Conservation (phyloP, 164 flowering plant genomes). For the Nymphaea thermarum region DNA sequence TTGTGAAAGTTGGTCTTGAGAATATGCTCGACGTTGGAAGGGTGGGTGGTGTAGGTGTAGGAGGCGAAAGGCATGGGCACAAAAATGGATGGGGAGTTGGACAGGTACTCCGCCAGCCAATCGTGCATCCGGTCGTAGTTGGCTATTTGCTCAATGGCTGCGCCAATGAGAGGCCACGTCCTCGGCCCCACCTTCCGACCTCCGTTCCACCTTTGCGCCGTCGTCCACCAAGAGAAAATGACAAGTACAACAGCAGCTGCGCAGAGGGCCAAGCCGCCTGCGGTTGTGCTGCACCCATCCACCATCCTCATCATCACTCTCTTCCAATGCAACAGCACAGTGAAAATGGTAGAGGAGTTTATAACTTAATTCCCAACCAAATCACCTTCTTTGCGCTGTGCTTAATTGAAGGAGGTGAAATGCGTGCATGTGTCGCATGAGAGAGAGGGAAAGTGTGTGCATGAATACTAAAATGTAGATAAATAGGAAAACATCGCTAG, state of each 20-base stretch:
- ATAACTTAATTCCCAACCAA: neutral
- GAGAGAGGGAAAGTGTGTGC: too few relatives aligned
- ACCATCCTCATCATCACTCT: constrained; percentile 11
- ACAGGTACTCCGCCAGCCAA: constrained; percentile 63
- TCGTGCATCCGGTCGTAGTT: constrained; percentile 88
- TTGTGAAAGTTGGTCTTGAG: constrained; percentile 78
- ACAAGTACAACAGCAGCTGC: constrained; percentile 18
- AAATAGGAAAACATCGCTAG: too few relatives aligned
- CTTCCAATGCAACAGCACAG: neutral
- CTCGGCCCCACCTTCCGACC: constrained; percentile 56
- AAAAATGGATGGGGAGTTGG: constrained; percentile 42
- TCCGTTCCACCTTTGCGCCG: constrained; percentile 67
- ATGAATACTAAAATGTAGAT: too few relatives aligned
- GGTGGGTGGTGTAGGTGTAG: constrained; percentile 88
- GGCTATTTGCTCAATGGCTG: constrained; percentile 63
- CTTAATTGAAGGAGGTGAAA: too few relatives aligned
- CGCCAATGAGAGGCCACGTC: constrained; percentile 94
- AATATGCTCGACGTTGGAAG: constrained; percentile 77
- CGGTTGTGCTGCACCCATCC: constrained; percentile 5
- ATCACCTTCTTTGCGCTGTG: too few relatives aligned
- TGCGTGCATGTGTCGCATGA: too few relatives aligned
- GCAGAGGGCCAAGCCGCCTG: constrained; percentile 15
- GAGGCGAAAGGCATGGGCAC: constrained; percentile 86
- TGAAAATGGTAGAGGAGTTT: neutral
- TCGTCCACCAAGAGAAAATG: constrained; percentile 27